These are phyloP conservation scores for Corymbia citriodora DNA, from an alignment of 441 rosid genomes.

Conservation along the genomic window DNA sequence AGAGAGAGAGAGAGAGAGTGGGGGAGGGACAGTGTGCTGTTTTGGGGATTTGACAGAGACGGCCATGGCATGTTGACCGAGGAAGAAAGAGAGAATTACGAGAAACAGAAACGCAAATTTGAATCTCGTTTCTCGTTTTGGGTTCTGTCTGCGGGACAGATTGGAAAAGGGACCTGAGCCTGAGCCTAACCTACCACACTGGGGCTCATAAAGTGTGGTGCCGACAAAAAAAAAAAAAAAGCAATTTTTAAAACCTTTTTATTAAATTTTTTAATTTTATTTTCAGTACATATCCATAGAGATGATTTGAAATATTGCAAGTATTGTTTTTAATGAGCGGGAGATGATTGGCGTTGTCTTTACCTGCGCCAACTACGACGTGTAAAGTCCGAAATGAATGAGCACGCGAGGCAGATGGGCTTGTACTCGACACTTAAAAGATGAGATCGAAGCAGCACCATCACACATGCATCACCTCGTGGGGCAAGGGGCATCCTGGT, in stretches of 20 bases:
- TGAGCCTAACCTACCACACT: background rate
- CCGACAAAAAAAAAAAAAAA: background rate
- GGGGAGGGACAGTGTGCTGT: background rate
- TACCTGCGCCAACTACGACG: rapidly evolving
- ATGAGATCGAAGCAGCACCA: background rate
- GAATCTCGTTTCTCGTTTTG: background rate
- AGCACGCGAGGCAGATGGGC: background rate
- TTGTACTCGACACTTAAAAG: background rate
- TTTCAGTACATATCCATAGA: background rate
- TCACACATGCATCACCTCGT: background rate
- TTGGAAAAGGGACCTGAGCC: background rate
- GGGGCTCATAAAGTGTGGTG: background rate
- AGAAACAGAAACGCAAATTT: background rate
- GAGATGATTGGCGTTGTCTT: background rate
- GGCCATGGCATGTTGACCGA: background rate
- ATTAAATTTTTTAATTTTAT: background rate
- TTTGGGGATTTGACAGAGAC: background rate
- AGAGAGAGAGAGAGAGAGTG: background rate
- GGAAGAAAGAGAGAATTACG: background rate
- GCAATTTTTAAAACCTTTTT: no score
- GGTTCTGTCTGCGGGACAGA: background rate
- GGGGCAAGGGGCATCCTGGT: background rate
- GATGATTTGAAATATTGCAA: background rate
- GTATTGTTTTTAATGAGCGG: background rate
- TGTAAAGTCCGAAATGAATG: background rate